phyloP scores from a whole-genome alignment of 2,329 filamentous ascomycete genomes.

The Alternaria metachromatica region DNA sequence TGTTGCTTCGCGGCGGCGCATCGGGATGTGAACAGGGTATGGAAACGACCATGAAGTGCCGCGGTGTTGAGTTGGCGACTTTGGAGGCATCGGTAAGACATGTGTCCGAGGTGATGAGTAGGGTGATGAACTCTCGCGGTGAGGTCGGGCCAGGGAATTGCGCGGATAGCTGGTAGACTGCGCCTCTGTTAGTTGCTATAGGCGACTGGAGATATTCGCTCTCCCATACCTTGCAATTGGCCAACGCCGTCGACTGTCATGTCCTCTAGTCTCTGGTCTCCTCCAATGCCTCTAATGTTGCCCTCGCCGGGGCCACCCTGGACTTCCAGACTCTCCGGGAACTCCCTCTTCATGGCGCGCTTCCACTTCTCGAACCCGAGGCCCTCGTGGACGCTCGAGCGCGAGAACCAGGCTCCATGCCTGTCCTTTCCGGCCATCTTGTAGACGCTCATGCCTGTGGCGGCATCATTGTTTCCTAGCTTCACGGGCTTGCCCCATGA shows the following conservation, averaged over 20 bases:
- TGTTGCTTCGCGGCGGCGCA: conserved; percentile 72
- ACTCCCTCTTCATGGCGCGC: conserved; percentile 77
- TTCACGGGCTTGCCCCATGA: conserved; percentile 88
- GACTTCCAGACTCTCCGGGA: conserved; percentile 76
- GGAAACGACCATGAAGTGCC: conserved; percentile 86
- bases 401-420: conserved; percentile 87
- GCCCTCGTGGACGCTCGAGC: conserved; percentile 81
- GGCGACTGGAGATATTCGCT: background rate
- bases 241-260: conserved; percentile 65
- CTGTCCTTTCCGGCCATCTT: conserved; percentile 81
- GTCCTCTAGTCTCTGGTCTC: conserved; percentile 75
- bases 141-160: conserved; percentile 90
- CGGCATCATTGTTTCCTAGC: conserved; percentile 73
- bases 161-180: conserved; percentile 84
- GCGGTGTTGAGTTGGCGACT: conserved; percentile 54
- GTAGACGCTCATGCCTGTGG: conserved; percentile 77
- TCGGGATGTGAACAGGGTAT: conserved; percentile 81
- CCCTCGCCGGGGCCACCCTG: conserved; percentile 73
- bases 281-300: conserved; percentile 84
- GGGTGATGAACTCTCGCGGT: conserved; percentile 84
- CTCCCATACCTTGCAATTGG: conserved; percentile 64
- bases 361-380: conserved; percentile 80
- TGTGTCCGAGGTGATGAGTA: conserved; percentile 71
- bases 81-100: conserved; percentile 58
- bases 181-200: conserved; percentile 3